A percentile compares a stretch with the other conserved stretches of the same genome.
Conservation (phyloP, 2,329 filamentous ascomycete species). For the Sordariomycetes sp. region DNA sequence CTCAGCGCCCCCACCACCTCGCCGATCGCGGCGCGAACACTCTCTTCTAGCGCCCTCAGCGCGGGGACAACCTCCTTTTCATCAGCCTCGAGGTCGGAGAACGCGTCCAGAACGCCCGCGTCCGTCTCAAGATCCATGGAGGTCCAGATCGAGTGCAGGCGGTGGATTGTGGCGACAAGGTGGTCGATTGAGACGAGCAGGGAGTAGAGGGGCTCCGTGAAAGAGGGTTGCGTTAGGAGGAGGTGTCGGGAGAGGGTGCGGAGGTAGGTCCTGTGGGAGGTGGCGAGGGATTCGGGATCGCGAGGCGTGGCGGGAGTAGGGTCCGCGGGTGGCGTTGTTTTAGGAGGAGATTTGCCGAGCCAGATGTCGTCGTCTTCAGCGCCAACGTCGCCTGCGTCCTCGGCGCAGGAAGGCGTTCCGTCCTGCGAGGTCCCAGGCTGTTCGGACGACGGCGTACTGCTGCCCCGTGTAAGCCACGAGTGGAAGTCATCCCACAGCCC, state of each 20-base stretch:
- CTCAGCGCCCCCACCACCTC: slow-evolving; percentile 46
- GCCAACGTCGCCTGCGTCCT: slow-evolving; percentile 3
- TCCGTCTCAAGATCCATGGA: slow-evolving; percentile 71
- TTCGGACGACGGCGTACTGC: background rate
- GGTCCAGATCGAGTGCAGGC: slow-evolving; percentile 63
- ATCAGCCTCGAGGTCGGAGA: slow-evolving; percentile 58
- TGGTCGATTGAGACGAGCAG: slow-evolving; percentile 68
- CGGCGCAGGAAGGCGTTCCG: background rate
- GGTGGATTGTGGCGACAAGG: slow-evolving; percentile 62
- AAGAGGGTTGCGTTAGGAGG: slow-evolving; percentile 49
- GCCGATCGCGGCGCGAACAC: slow-evolving; percentile 55
- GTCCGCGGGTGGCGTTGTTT: slow-evolving; percentile 9
- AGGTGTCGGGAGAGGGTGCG: slow-evolving; percentile 51
- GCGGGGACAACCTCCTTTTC: slow-evolving; percentile 54
- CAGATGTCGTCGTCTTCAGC: slow-evolving; percentile 24
- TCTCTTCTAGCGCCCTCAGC: slow-evolving; percentile 47
- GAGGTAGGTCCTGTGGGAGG: slow-evolving; percentile 69
- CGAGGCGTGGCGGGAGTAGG: slow-evolving; percentile 23
- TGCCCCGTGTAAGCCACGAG: slow-evolving; percentile 46
- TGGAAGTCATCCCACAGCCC: slow-evolving; percentile 72
- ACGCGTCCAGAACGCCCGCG: slow-evolving; percentile 66
- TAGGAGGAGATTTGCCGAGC: slow-evolving; percentile 12
- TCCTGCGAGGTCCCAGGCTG: too few relatives aligned
- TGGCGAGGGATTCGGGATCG: slow-evolving; percentile 75
- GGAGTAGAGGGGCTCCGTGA: slow-evolving; percentile 51